Evolutionary conservation across 352 stramenopile species (phyloP).

Genomic region (Chrysophaeum taylorii): DNA sequence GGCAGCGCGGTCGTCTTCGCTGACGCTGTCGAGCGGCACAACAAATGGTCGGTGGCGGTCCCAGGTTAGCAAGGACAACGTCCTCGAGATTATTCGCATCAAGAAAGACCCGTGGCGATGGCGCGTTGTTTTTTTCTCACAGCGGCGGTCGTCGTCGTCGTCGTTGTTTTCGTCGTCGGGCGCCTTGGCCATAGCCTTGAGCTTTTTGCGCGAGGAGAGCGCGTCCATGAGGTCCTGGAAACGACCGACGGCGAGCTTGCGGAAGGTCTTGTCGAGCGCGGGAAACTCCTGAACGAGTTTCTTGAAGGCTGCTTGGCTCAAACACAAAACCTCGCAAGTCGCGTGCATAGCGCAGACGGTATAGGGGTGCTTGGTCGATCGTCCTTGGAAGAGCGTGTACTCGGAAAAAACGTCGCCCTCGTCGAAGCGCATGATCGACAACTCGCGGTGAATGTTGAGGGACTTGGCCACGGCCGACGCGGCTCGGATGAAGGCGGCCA

Average conservation of each 20-base stretch:
- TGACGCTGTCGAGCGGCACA: not conserved
- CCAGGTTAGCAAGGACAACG: too few relatives aligned
- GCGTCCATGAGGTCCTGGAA: not conserved
- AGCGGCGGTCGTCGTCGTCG: not conserved
- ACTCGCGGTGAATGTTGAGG: not conserved
- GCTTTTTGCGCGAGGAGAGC: not conserved
- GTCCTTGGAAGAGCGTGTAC: not conserved
- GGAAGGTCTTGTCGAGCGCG: not conserved
- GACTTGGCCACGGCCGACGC: not conserved
- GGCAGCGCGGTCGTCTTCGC: not conserved
- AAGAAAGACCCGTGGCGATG: too few relatives aligned
- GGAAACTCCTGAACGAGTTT: not conserved
- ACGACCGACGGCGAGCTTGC: not conserved
- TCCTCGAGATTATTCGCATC: too few relatives aligned
- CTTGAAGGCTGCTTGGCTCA: not conserved
- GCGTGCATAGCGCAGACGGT: not conserved
- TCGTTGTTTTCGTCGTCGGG: not conserved
- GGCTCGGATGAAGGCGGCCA: too few relatives aligned
- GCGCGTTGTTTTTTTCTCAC: too few relatives aligned
- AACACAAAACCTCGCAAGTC: not conserved
- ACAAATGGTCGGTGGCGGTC: too few relatives aligned
- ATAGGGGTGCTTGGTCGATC: not conserved
- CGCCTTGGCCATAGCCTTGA: not conserved
- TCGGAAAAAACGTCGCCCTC: constrained; percentile 3
- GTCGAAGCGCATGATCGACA: not conserved